These are phyloP conservation scores for Wilcoxina mikolae DNA, from an alignment of 495 filamentous ascomycete genomes.

Conservation along the genomic window DNA sequence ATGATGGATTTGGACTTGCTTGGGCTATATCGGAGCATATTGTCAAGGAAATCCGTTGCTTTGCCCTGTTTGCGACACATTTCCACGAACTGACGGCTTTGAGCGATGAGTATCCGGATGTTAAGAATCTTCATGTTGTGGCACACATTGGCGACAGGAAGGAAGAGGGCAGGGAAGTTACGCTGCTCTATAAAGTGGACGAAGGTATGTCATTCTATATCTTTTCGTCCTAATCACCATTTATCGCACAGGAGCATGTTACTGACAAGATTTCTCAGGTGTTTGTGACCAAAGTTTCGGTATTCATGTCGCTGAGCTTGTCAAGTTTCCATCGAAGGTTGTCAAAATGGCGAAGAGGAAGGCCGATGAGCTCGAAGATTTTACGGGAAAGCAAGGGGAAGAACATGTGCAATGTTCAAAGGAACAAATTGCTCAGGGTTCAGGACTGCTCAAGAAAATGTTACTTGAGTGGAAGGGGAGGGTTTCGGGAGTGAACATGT, in stretches of 20 bases:
- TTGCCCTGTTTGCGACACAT: slow-evolving; percentile 89
- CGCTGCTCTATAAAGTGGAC: slow-evolving; percentile 88
- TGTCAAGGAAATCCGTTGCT: slow-evolving; percentile 83
- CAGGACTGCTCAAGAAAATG: slow-evolving; percentile 67
- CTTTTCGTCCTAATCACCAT: too few species aligned
- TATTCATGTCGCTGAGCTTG: slow-evolving; percentile 94
- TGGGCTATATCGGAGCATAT: slow-evolving; percentile 99
- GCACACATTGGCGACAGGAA: slow-evolving; percentile 53
- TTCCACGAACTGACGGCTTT: slow-evolving; percentile 96
- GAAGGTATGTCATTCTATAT: slow-evolving; percentile 37
- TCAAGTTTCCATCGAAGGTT: slow-evolving; percentile 94
- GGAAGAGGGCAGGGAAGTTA: slow-evolving; percentile 64
- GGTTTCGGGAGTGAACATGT: slow-evolving; percentile 50
- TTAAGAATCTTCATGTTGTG: slow-evolving; percentile 87
- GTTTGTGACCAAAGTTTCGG: slow-evolving; percentile 96
- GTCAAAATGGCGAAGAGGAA: slow-evolving; percentile 97
- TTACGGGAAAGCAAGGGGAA: slow-evolving; percentile 56
- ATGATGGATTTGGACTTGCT: slow-evolving; percentile 93
- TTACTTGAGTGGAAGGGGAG: slow-evolving; percentile 77
- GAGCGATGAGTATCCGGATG: slow-evolving; percentile 66
- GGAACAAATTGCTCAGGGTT: slow-evolving; percentile 86
- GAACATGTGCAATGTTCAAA: slow-evolving; percentile 42
- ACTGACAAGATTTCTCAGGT: slow-evolving; percentile 29
- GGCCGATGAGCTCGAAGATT: slow-evolving; percentile 95
- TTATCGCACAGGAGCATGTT: background rate